A percentile compares a stretch with the other conserved stretches of the same genome.
Evolutionary conservation across 495 filamentous ascomycete species (phyloP).

Genomic region (Sabuloglossum arenarium): DNA sequence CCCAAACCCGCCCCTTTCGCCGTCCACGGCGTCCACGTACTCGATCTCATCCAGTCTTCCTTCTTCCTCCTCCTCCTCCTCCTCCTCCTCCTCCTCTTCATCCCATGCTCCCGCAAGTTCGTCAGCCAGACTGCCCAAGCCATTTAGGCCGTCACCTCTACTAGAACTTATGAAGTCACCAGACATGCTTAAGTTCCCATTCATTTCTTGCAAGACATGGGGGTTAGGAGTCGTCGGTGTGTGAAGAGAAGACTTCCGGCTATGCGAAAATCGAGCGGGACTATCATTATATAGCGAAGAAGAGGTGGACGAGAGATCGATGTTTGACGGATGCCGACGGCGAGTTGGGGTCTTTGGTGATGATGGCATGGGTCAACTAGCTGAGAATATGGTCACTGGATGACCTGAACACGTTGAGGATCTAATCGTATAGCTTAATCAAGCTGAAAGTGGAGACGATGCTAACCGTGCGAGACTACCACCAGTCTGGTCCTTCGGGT

Average conservation of each 20-base stretch:
- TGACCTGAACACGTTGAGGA: too few relatives aligned
- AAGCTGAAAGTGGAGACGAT: not conserved
- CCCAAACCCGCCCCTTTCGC: not conserved
- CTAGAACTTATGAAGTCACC: slow-evolving; percentile 1
- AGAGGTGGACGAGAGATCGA: slow-evolving; percentile 34
- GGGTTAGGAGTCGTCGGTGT: slow-evolving; percentile 38
- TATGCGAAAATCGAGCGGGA: slow-evolving; percentile 19
- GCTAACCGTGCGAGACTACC: too few relatives aligned
- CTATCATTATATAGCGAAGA: slow-evolving; percentile 20
- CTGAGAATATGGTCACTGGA: not conserved
- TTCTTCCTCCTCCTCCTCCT: not conserved
- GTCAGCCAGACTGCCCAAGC: slow-evolving; percentile 67
- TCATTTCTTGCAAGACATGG: slow-evolving; percentile 29
- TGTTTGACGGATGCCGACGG: slow-evolving; percentile 40
- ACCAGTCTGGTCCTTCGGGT: too few relatives aligned
- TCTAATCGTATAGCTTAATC: not conserved
- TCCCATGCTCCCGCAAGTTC: slow-evolving; percentile 46
- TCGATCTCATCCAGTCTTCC: not conserved
- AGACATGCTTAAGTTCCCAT: slow-evolving; percentile 21
- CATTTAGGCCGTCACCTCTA: slow-evolving; percentile 24
- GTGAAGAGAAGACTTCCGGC: slow-evolving; percentile 35
- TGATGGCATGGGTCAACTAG: slow-evolving; percentile 23
- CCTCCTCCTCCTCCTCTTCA: slow-evolving; percentile 23
- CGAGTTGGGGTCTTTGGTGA: slow-evolving; percentile 45
- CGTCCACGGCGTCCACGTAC: not conserved